A percentile compares a stretch with the other conserved stretches of the same genome.
phyloP scores from a whole-genome alignment of 805 yeast species.

The Zygosaccharomyces gambellarensis region DNA sequence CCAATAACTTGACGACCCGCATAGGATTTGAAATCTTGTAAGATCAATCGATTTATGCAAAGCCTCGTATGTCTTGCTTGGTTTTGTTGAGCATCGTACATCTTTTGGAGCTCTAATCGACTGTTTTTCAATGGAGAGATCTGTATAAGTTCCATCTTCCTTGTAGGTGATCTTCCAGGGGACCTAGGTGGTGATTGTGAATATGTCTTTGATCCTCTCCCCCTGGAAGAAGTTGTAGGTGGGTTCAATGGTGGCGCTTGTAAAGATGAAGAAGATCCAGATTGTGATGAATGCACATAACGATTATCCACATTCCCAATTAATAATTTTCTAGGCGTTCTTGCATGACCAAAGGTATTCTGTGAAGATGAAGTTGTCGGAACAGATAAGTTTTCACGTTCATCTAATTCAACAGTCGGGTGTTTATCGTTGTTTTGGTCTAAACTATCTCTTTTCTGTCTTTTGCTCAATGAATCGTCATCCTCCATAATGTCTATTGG shows the following conservation, averaged over 20 bases:
- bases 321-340: constrained; percentile 30
- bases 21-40: constrained; percentile 88
- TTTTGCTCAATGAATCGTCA: constrained; percentile 23
- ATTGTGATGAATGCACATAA: constrained; percentile 23
- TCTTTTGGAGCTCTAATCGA: constrained; percentile 31
- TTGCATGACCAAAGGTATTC: constrained; percentile 1
- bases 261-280: constrained; percentile 22
- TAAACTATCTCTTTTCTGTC: constrained; percentile 12
- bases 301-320: constrained; percentile 21
- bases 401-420: neutral
- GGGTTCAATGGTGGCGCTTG: constrained; percentile 32
- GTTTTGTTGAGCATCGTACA: constrained; percentile 27
- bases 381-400: constrained; percentile 7
- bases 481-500: constrained; percentile 1
- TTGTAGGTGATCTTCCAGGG: constrained; percentile 36
- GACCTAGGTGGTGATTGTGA: constrained; percentile 35
- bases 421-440: neutral
- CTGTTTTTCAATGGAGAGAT: constrained; percentile 39
- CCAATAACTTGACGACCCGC: constrained; percentile 93
- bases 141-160: constrained; percentile 40
- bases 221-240: constrained; percentile 34
- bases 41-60: constrained; percentile 66
- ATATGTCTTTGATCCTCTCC: constrained; percentile 30
- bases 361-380: constrained; percentile 8
- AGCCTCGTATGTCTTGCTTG: constrained; percentile 47